These are phyloP conservation scores for Kickxella alabastrina DNA, from an alignment of 192 early-diverging fungal genomes.

Conservation along the genomic window DNA sequence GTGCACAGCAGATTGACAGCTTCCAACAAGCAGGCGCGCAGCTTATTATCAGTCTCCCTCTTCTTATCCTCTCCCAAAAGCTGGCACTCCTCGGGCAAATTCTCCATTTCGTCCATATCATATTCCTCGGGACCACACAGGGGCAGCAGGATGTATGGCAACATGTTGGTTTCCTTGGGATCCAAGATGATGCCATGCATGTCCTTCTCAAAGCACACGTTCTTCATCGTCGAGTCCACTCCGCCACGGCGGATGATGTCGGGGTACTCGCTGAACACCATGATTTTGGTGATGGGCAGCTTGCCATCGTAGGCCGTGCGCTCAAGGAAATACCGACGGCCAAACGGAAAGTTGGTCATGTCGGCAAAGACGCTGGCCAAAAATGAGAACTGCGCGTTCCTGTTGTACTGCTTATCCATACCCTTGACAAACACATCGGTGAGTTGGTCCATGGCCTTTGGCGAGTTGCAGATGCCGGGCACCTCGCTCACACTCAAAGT, in stretches of 20 bases:
- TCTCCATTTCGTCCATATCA: constrained; percentile 88
- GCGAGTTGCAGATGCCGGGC: constrained; percentile 43
- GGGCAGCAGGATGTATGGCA: constrained; percentile 86
- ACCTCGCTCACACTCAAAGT: constrained; percentile 19
- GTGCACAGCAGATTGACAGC: constrained; percentile 72
- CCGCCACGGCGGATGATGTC: constrained; percentile 88
- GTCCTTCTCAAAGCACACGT: constrained; percentile 76
- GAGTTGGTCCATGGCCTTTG: constrained; percentile 72
- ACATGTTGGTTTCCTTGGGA: constrained; percentile 68
- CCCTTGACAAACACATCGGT: constrained; percentile 86
- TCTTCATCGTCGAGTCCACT: constrained; percentile 83
- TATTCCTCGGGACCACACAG: constrained; percentile 88
- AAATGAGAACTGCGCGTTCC: constrained; percentile 74
- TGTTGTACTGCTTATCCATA: constrained; percentile 73
- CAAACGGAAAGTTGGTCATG: constrained; percentile 63
- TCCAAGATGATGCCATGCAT: constrained; percentile 65
- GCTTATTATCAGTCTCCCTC: constrained; percentile 72
- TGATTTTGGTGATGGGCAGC: constrained; percentile 77
- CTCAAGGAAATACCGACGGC: constrained; percentile 68
- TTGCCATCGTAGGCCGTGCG: constrained; percentile 60
- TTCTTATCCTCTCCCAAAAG: constrained; percentile 76
- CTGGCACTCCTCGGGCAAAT: constrained; percentile 90
- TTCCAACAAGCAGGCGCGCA: constrained; percentile 76
- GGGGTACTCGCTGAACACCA: constrained; percentile 79
- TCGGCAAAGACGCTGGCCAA: constrained; percentile 93